phyloP scores from a whole-genome alignment of 352 stramenopile species.

The Phytophthora lateralis region DNA sequence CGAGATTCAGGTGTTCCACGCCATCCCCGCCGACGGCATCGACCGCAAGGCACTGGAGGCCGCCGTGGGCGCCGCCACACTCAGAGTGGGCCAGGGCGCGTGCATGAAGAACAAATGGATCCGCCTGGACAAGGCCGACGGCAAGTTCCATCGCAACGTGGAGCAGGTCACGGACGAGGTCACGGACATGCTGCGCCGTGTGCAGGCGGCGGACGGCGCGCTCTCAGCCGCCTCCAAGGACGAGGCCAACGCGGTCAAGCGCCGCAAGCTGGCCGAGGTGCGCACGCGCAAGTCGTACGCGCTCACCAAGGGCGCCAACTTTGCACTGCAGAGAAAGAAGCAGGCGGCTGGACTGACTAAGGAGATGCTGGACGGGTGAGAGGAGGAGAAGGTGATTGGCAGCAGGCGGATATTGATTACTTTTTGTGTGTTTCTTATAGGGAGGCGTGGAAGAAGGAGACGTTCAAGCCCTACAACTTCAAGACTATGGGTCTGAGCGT shows the following conservation, averaged over 20 bases:
- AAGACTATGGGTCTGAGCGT: constrained; percentile 95
- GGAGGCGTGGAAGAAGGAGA: constrained; percentile 94
- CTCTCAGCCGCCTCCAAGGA: constrained; percentile 72
- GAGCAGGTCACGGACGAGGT: constrained; percentile 69
- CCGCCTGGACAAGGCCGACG: constrained; percentile 91
- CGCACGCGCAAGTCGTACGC: constrained; percentile 95
- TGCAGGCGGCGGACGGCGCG: constrained; percentile 60
- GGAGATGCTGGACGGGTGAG: constrained; percentile 97
- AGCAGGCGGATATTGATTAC: constrained; percentile 9
- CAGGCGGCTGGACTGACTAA: constrained; percentile 98
- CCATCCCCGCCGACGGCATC: constrained; percentile 72
- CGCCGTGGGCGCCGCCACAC: constrained; percentile 80
- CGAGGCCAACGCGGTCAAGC: constrained; percentile 83
- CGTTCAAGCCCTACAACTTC: constrained; percentile 99
- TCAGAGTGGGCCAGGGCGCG: constrained; percentile 96
- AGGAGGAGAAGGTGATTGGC: neutral
- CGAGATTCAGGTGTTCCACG: constrained; percentile 85
- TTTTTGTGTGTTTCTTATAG: constrained; percentile 29
- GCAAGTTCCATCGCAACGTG: constrained; percentile 87
- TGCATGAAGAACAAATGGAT: constrained; percentile 99
- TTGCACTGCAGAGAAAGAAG: constrained; percentile 94
- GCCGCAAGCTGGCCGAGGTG: constrained; percentile 80
- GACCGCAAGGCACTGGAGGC: constrained; percentile 83
- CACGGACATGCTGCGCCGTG: constrained; percentile 88
- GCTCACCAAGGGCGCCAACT: constrained; percentile 93